Conservation (phyloP, 208 protist species). For the Angomonas ambiguus region DNA sequence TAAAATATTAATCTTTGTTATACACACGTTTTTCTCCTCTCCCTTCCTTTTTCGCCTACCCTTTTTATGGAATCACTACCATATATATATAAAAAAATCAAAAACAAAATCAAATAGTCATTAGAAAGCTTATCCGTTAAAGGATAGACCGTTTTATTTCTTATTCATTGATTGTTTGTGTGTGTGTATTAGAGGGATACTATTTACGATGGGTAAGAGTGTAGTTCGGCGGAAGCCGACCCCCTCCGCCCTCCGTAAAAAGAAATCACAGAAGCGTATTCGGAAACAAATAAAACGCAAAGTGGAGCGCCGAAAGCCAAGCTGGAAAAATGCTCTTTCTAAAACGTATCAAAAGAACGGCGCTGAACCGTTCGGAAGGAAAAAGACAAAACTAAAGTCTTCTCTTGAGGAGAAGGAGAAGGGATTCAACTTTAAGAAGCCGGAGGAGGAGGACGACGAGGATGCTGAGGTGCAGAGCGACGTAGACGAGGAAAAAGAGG, state of each 20-base stretch:
- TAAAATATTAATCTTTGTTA: not conserved
- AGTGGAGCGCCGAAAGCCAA: constrained; percentile 68
- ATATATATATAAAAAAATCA: not conserved
- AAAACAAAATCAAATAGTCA: not conserved
- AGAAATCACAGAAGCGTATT: constrained; percentile 84
- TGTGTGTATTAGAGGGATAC: not conserved
- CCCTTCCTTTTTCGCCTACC: too few relatives aligned
- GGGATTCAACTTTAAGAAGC: constrained; percentile 29
- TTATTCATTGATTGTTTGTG: not conserved
- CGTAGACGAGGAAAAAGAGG: constrained; percentile 86
- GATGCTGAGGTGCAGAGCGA: constrained; percentile 85
- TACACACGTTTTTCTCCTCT: not conserved
- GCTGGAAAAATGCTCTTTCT: constrained; percentile 66
- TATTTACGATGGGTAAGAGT: constrained; percentile 55
- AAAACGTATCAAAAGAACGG: constrained; percentile 50
- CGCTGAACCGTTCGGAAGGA: constrained; percentile 20
- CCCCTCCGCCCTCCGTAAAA: constrained; percentile 78
- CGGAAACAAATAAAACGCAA: constrained; percentile 83
- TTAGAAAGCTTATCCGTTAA: not conserved
- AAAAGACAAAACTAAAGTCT: constrained; percentile 32
- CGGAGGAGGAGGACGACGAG: constrained; percentile 28
- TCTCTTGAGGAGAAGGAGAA: constrained; percentile 25
- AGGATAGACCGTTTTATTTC: not conserved
- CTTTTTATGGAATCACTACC: not conserved
- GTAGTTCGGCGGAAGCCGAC: constrained; percentile 76